These are phyloP conservation scores for Aspergillus cristatus DNA, from an alignment of 495 filamentous ascomycete genomes.

Conservation along the genomic window DNA sequence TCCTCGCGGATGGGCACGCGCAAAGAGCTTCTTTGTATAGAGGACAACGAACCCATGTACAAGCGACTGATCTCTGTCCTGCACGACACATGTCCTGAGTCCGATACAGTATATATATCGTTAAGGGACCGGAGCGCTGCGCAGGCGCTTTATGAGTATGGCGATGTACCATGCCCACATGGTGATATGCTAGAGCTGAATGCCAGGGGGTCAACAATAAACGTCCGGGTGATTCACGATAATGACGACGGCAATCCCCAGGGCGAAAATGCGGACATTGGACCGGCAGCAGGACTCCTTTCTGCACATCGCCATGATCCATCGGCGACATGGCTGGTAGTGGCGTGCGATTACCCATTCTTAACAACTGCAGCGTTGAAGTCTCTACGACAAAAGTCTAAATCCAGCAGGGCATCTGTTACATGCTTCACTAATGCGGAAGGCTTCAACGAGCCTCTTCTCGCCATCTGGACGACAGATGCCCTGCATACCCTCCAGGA, in stretches of 20 bases:
- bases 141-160: too few species aligned
- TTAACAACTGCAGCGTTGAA: slow-evolving; percentile 10
- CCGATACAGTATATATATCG: slow-evolving; percentile 13
- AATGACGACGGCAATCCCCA: not conserved
- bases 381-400: slow-evolving; percentile 1
- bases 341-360: slow-evolving; percentile 17
- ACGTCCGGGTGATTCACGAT: not conserved
- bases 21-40: slow-evolving; percentile 12
- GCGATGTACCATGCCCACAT: too few species aligned
- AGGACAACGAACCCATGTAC: slow-evolving; percentile 8
- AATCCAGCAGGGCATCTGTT: slow-evolving; percentile 8
- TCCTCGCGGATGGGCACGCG: slow-evolving; percentile 15
- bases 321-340: slow-evolving; percentile 13
- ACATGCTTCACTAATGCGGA: slow-evolving; percentile 16
- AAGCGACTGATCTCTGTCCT: slow-evolving; percentile 9
- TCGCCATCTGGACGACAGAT: slow-evolving; percentile 13
- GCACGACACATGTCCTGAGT: slow-evolving; percentile 10
- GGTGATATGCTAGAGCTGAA: too few species aligned
- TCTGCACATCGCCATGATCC: slow-evolving; percentile 13
- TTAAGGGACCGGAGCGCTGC: slow-evolving; percentile 4
- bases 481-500: slow-evolving; percentile 6
- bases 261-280: slow-evolving; percentile 6
- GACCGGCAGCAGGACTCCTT: slow-evolving; percentile 14
- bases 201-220: not conserved
- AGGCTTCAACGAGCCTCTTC: slow-evolving; percentile 13